Evolutionary conservation across 202 grass and related monocot genomes (phyloP).

Genomic region (Carex arenaria): DNA sequence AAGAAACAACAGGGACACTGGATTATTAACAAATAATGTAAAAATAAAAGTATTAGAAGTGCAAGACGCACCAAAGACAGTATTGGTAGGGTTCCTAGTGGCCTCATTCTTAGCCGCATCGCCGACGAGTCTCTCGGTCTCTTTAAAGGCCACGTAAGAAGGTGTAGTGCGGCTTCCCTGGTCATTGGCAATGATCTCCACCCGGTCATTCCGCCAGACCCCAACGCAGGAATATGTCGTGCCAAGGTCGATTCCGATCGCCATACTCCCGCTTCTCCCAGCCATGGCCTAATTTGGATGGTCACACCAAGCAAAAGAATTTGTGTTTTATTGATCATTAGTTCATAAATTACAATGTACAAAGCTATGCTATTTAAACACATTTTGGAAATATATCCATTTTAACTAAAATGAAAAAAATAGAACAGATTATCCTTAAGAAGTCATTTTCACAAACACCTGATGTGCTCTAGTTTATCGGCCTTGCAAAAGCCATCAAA

Average conservation of each 20-base stretch:
- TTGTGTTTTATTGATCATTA: not conserved
- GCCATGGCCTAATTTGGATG: not conserved
- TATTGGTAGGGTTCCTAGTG: constrained; percentile 60
- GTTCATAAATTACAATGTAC: too few relatives aligned
- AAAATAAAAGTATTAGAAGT: not conserved
- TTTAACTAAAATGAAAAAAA: not conserved
- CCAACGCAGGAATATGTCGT: constrained; percentile 66
- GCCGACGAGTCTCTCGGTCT: constrained; percentile 74
- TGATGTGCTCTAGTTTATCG: too few relatives aligned
- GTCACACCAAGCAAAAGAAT: too few relatives aligned
- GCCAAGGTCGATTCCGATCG: constrained; percentile 68
- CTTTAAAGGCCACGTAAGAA: constrained; percentile 76
- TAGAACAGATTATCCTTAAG: too few relatives aligned
- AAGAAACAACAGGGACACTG: not conserved
- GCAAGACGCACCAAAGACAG: constrained; percentile 52
- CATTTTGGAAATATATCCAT: not conserved
- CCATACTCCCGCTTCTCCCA: not conserved
- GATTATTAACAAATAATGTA: not conserved
- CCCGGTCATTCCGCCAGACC: constrained; percentile 55
- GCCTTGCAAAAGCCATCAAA: too few relatives aligned
- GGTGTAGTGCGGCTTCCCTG: constrained; percentile 83
- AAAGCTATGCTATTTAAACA: too few relatives aligned
- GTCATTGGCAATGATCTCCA: constrained; percentile 83
- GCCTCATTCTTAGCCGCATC: constrained; percentile 84
- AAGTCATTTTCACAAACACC: too few relatives aligned